Evolutionary conservation across 164 flowering plant species (phyloP).

Genomic region (Warburgia ugandensis): DNA sequence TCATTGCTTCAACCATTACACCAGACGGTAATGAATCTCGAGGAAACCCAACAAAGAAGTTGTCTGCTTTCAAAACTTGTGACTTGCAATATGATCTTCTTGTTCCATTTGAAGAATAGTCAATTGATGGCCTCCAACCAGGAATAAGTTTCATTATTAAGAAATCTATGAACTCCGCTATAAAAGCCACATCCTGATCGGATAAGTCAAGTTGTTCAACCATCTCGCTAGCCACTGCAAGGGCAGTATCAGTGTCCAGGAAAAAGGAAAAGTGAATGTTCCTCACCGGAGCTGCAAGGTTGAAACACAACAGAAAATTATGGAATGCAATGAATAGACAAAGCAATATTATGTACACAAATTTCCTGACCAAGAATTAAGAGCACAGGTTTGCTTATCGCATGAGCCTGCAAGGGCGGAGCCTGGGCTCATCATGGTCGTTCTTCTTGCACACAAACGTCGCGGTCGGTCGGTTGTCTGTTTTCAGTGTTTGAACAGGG

Average conservation of each 20-base stretch:
- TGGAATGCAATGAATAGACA: too few relatives aligned
- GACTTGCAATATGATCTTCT: conserved; percentile 11
- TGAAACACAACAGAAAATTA: background rate
- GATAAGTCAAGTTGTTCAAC: conserved; percentile 56
- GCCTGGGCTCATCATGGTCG: conserved; percentile 33
- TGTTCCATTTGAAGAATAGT: conserved; percentile 12
- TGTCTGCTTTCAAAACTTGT: conserved; percentile 5
- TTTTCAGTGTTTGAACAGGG: too few relatives aligned
- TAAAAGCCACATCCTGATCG: conserved; percentile 38
- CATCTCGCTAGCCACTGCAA: conserved; percentile 69
- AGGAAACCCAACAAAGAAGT: conserved; percentile 7
- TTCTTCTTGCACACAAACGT: conserved; percentile 47
- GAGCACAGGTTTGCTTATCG: conserved; percentile 31
- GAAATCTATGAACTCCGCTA: conserved; percentile 55
- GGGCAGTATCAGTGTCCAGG: conserved; percentile 55
- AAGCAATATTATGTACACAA: too few relatives aligned
- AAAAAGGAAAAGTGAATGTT: conserved; percentile 57
- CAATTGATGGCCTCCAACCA: conserved; percentile 32
- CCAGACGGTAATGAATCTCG: conserved; percentile 9
- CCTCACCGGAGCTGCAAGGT: conserved; percentile 44
- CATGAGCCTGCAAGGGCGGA: conserved; percentile 37
- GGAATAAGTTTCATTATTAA: conserved; percentile 48
- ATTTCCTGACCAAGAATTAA: too few relatives aligned
- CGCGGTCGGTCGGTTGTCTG: conserved; percentile 30
- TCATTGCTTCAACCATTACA: conserved; percentile 7